Evolutionary conservation across 352 stramenopile genomes (phyloP).

Genomic region (Phytophthora pluvialis): DNA sequence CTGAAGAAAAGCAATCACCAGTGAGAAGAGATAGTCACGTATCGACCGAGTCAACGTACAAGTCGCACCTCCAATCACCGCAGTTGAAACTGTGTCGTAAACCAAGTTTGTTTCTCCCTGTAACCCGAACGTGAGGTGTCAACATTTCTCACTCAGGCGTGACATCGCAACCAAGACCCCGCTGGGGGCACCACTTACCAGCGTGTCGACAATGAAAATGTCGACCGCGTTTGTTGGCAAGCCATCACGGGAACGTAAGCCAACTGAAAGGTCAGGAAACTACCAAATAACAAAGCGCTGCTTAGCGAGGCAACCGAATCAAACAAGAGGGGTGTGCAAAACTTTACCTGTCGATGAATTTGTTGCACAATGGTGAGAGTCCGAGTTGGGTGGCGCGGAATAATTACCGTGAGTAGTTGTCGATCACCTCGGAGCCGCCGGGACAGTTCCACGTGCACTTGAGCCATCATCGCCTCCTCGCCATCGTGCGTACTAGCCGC

Average conservation of each 20-base stretch:
- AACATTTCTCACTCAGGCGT: background rate
- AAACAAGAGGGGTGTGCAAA: background rate
- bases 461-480: conserved; percentile 61
- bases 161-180: background rate
- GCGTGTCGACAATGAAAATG: conserved; percentile 73
- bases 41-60: background rate
- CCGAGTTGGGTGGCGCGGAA: conserved; percentile 67
- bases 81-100: conserved; percentile 54
- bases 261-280: conserved; percentile 49
- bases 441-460: conserved; percentile 41
- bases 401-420: conserved; percentile 54
- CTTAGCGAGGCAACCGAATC: background rate
- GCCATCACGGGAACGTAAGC: conserved; percentile 41
- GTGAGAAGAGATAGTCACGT: background rate
- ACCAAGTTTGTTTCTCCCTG: conserved; percentile 70
- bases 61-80: conserved; percentile 66
- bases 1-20: conserved; percentile 21
- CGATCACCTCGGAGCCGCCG: conserved; percentile 6
- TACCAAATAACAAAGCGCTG: conserved; percentile 19
- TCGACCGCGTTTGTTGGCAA: conserved; percentile 35
- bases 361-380: conserved; percentile 40
- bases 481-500: conserved; percentile 72
- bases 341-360: conserved; percentile 40
- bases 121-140: background rate
- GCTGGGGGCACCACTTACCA: conserved; percentile 41